These are phyloP conservation scores for Nicotiana knightiana DNA, from an alignment of 257 asterid genomes.

Conservation along the genomic window DNA sequence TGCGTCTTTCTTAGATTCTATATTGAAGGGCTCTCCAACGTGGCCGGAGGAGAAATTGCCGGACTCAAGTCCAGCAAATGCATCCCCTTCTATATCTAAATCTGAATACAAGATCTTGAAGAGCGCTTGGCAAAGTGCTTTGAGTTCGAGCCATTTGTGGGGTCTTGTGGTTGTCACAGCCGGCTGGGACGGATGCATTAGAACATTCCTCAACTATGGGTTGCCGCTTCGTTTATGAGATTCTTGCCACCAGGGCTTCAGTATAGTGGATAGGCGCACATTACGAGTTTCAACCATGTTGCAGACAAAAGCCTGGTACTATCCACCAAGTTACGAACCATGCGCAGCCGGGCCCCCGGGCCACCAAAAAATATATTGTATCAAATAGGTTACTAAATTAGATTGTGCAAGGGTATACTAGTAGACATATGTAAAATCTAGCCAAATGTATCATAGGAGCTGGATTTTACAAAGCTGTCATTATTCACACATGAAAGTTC, in stretches of 20 bases:
- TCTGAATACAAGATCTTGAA: slow-evolving; percentile 66
- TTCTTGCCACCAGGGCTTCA: neutral
- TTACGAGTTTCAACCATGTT: neutral
- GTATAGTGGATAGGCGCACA: neutral
- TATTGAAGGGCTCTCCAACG: slow-evolving; percentile 52
- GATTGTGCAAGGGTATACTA: no score
- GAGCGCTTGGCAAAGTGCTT: slow-evolving; percentile 54
- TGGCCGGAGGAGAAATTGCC: slow-evolving; percentile 81
- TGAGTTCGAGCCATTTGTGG: slow-evolving; percentile 65
- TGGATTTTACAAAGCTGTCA: no score
- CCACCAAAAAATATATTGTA: no score
- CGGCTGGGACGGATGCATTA: slow-evolving; percentile 86
- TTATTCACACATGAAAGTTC: no score
- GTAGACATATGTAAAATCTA: no score
- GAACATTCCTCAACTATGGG: slow-evolving; percentile 81
- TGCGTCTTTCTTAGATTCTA: slow-evolving; percentile 54
- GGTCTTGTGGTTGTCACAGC: slow-evolving; percentile 85
- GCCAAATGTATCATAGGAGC: no score
- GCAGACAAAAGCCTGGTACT: neutral
- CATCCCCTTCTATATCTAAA: slow-evolving; percentile 33
- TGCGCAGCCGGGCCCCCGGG: no score
- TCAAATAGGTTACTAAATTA: no score
- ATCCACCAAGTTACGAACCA: no score
- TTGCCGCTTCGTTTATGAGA: slow-evolving; percentile 62
- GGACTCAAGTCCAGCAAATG: slow-evolving; percentile 12